Conservation (phyloP, 768 basidiomycete genomes). For the Amanita inopinata region DNA sequence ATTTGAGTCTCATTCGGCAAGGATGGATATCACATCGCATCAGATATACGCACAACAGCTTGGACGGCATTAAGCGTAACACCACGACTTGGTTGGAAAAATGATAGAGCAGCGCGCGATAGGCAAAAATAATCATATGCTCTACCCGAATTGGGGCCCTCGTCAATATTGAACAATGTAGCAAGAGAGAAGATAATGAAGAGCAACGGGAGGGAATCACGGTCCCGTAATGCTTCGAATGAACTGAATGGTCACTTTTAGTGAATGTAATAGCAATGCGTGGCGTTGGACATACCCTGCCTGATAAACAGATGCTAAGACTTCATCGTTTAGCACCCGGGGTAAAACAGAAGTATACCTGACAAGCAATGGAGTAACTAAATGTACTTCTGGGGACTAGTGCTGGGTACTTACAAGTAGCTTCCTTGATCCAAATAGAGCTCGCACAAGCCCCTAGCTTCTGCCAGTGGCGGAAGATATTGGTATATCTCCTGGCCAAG, state of each 20-base stretch:
- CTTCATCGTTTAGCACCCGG: conserved; percentile 46
- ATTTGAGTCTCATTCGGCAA: background rate
- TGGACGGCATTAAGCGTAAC: conserved; percentile 50
- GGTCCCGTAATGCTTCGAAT: conserved; percentile 4
- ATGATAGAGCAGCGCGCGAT: conserved; percentile 40
- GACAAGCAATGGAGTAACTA: background rate
- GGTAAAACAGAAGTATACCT: conserved; percentile 49
- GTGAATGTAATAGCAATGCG: background rate
- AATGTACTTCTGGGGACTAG: background rate
- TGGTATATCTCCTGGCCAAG: conserved; percentile 34
- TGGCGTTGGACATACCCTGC: conserved; percentile 25
- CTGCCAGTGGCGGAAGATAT: conserved; percentile 44
- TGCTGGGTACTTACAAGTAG: conserved; percentile 35
- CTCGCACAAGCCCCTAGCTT: conserved; percentile 53
- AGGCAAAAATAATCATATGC: conserved; percentile 57
- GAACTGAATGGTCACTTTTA: background rate
- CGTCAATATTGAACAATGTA: conserved; percentile 45
- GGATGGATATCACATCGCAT: background rate
- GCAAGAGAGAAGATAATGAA: conserved; percentile 61
- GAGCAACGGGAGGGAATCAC: conserved; percentile 50
- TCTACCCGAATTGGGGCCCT: conserved; percentile 38
- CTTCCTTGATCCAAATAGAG: conserved; percentile 55
- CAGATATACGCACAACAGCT: conserved; percentile 34
- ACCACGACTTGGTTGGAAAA: conserved; percentile 34
- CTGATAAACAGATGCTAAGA: conserved; percentile 44